Evolutionary conservation across 148 eudicot genomes (phyloP).

Genomic region (Rheum nobile): DNA sequence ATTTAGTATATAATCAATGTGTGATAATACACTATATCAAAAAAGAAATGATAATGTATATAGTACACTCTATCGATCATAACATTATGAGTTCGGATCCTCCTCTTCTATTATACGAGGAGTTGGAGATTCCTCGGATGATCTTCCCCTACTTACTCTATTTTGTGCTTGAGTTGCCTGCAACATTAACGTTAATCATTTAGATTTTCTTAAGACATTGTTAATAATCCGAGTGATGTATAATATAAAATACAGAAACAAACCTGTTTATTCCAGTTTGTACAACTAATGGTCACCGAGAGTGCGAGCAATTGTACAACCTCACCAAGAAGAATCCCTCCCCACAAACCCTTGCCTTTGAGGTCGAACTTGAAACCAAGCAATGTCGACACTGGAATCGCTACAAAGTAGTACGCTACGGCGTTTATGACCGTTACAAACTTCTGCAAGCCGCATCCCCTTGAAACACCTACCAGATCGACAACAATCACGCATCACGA

Average conservation of each 20-base stretch:
- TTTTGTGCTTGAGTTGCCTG: neutral
- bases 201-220: neutral
- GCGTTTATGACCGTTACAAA: slow-evolving; percentile 31
- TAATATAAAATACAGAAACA: neutral
- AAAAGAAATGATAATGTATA: too few species aligned
- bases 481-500: neutral
- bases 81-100: too few species aligned
- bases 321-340: slow-evolving; percentile 22
- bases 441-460: slow-evolving; percentile 43
- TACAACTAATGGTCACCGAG: slow-evolving; percentile 16
- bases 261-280: slow-evolving; percentile 34
- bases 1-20: too few species aligned
- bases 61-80: too few species aligned
- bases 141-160: slow-evolving; percentile 2
- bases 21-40: too few species aligned
- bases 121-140: neutral
- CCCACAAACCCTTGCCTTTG: slow-evolving; percentile 30
- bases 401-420: slow-evolving; percentile 33
- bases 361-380: slow-evolving; percentile 19
- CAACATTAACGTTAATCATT: neutral
- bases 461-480: slow-evolving; percentile 24
- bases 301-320: slow-evolving; percentile 19
- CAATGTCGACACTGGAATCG: slow-evolving; percentile 16
- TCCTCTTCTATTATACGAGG: too few species aligned
- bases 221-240: neutral